Percentiles rank a stretch among this genome's conserved stretches.
Evolutionary conservation across 495 filamentous ascomycete species (phyloP).

Genomic region (Lasiosphaeris hirsuta): DNA sequence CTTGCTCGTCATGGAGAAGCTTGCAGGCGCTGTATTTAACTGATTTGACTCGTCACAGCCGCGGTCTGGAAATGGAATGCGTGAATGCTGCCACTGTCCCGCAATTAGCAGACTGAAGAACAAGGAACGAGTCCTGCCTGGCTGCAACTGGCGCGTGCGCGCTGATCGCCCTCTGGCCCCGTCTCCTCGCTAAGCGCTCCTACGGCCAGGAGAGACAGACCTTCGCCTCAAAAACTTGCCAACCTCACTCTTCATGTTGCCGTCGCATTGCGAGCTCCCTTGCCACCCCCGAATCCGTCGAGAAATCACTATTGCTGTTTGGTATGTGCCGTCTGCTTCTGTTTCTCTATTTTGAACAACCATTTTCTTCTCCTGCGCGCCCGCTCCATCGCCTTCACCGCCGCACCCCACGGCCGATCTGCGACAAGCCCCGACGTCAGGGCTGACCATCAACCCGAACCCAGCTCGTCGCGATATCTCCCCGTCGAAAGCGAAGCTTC

Average conservation of each 20-base stretch:
- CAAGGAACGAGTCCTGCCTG: slow-evolving; percentile 12
- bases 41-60: background rate
- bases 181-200: slow-evolving; percentile 19
- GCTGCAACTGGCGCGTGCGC: slow-evolving; percentile 19
- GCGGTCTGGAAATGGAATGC: too few species aligned
- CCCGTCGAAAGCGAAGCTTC: slow-evolving; percentile 6
- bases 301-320: slow-evolving; percentile 4
- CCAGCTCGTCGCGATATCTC: slow-evolving; percentile 17
- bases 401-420: slow-evolving; percentile 11
- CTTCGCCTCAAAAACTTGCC: slow-evolving; percentile 24
- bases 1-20: background rate
- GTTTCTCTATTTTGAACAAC: background rate
- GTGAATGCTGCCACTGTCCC: slow-evolving; percentile 1
- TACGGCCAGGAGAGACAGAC: slow-evolving; percentile 13
- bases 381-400: background rate
- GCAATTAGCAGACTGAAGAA: slow-evolving; percentile 7
- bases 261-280: slow-evolving; percentile 15
- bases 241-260: slow-evolving; percentile 15
- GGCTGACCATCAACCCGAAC: slow-evolving; percentile 20
- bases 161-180: slow-evolving; percentile 18
- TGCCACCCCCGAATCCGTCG: slow-evolving; percentile 10
- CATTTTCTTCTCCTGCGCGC: background rate
- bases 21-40: background rate
- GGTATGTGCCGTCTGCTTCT: slow-evolving; percentile 9
- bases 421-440: slow-evolving; percentile 20